Percentiles rank a stretch among this genome's conserved stretches.
Evolutionary conservation across 169 alveolate genomes (phyloP).

Genomic region (Plasmodium vivax): DNA sequence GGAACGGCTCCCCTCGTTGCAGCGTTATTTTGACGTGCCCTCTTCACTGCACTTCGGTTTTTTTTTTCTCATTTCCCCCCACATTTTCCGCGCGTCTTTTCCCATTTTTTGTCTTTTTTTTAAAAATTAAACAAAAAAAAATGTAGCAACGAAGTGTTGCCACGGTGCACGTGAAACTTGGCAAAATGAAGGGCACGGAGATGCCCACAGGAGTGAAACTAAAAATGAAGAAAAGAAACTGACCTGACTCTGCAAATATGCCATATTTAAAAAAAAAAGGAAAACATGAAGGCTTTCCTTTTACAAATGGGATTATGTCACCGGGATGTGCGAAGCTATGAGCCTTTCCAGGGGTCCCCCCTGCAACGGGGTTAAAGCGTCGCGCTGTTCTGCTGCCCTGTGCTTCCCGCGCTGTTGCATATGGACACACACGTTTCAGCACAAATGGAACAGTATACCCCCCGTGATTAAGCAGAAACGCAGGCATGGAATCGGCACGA

Average conservation of each 20-base stretch:
- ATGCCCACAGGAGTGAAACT: not conserved
- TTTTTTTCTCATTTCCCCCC: not conserved
- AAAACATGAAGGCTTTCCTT: not conserved
- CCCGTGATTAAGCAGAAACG: not conserved
- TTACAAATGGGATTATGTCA: not conserved
- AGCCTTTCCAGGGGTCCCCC: not conserved
- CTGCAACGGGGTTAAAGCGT: not conserved
- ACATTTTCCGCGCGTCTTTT: not conserved
- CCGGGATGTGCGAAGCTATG: not conserved
- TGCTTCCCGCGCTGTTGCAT: not conserved
- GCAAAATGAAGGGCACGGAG: not conserved
- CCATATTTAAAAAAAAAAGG: not conserved
- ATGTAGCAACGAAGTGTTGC: not conserved
- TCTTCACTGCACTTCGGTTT: not conserved
- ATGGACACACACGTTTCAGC: not conserved
- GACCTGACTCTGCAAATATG: not conserved
- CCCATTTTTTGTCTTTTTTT: not conserved
- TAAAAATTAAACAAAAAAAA: not conserved
- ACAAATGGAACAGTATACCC: not conserved
- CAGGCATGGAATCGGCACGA: not conserved
- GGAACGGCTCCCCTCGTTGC: not conserved
- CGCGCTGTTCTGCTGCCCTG: not conserved
- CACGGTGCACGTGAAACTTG: not conserved
- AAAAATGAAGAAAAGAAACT: not conserved
- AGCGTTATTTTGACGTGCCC: not conserved